Percentiles rank a stretch among this genome's conserved stretches.
Conservation (phyloP, 805 yeast species). For the Dipodascus albidus region DNA sequence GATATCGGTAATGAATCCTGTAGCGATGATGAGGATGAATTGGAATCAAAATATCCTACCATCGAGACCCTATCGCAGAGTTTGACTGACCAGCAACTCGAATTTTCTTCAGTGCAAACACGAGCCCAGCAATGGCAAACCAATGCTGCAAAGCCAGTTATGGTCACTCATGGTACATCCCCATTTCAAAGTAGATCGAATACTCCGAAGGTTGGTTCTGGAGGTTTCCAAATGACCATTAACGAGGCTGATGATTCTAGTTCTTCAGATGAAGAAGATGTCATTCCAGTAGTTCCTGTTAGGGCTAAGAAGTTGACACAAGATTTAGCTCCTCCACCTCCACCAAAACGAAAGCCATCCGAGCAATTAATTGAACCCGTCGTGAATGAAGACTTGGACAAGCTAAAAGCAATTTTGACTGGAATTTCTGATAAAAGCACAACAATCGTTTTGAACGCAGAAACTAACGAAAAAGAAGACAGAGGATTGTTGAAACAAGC, state of each 20-base stretch:
- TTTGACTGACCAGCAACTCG: background rate
- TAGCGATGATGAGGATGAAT: background rate
- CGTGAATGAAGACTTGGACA: conserved; percentile 15
- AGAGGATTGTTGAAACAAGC: background rate
- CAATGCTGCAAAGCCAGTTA: background rate
- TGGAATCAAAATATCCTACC: background rate
- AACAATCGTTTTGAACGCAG: conserved; percentile 23
- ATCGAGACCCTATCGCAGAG: background rate
- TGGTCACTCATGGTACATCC: background rate
- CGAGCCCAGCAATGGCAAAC: background rate
- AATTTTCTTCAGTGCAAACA: background rate
- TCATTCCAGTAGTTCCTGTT: conserved; percentile 2
- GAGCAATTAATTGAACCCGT: conserved; percentile 3
- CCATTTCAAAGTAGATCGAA: background rate
- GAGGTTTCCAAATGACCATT: background rate
- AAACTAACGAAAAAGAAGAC: background rate
- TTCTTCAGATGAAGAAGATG: conserved; percentile 3
- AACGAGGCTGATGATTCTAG: background rate
- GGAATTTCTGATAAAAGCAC: conserved; percentile 23
- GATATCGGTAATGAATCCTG: background rate
- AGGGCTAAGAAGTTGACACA: background rate
- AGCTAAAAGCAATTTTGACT: conserved; percentile 25
- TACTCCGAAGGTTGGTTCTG: background rate
- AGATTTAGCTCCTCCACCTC: background rate
- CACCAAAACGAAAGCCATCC: background rate